Evolutionary conservation across 345 rosid species (phyloP), one percentile per base, ranked within the genome.

Genomic region (Eutrema japonicum): DNA sequence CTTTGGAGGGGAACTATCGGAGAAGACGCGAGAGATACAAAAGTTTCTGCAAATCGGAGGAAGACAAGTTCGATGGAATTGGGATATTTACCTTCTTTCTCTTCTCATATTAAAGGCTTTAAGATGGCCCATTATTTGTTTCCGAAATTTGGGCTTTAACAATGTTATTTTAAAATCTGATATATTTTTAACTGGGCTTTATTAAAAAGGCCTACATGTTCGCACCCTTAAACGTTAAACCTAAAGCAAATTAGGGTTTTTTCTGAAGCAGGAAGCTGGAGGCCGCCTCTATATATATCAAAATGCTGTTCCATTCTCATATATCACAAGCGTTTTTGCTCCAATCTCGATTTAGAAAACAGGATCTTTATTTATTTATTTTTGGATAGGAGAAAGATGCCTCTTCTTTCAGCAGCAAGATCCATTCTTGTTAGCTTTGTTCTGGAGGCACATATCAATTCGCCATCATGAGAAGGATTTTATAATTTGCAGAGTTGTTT

Each of bases 321-420:
- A 14, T 10, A 10, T 41, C 13, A 0, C 6, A 48, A 16, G 18
- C 29, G 37, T 12, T 12, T 22, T 22, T 12, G 6, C 41, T 38
- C 40, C 38, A 54, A 13, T 7, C 3, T 41, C 27, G 16, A 43
- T 51, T 8, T 38, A 43, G n/a, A 29, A 37, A 55, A 13, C 43
- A 36, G 30, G 8, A 13, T 47, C 16, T 1, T 40, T 22, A n/a
- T n/a, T 0, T 48, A 12, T 53, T 13, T 33, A 3, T 10, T 41
- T 40, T 18, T 26, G 2, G 27, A 9, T 6, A 2, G 10, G 29
- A 22, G 32, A 69, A 53, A 76, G 46, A 48, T 66, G 86, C 90
- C 90, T 81, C 86, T 37, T 78, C 86, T 86, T 84, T 86, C 90
- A 61, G 88, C 88, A 82, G 72, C 88, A 81, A 83, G 70, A 81